Evolutionary conservation across 75 land plant genomes (phyloP).

Genomic region (Sequoia sempervirens): DNA sequence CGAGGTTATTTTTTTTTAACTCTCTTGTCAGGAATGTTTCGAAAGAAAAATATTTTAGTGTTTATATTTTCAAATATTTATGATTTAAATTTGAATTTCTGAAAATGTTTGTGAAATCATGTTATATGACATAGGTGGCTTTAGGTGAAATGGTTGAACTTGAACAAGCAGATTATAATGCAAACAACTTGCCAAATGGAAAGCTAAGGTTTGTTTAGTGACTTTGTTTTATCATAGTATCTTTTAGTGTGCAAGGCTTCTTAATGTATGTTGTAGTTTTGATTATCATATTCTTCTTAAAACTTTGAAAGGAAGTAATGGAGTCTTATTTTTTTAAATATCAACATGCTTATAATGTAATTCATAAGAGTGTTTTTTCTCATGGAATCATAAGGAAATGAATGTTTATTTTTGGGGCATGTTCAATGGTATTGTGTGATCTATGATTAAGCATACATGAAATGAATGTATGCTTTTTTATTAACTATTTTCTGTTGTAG

Average conservation of each 20-base stretch:
- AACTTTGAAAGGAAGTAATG: neutral
- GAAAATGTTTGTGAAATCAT: neutral
- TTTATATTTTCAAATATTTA: neutral
- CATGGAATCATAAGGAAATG: neutral
- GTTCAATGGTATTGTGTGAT: neutral
- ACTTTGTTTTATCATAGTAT: neutral
- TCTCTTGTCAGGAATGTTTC: neutral
- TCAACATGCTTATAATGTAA: neutral
- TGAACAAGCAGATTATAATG: constrained; percentile 48
- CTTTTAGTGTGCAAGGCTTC: neutral
- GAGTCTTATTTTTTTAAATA: neutral
- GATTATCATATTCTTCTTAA: neutral
- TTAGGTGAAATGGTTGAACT: constrained; percentile 90
- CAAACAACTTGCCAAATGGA: constrained; percentile 66
- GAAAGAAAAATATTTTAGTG: neutral
- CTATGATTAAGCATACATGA: neutral
- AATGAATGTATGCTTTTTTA: neutral
- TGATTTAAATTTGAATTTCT: neutral
- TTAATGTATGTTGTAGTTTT: neutral
- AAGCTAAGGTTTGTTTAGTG: constrained; percentile 61
- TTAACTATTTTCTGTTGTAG: neutral
- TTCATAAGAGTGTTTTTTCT: neutral
- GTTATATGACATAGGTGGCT: constrained; percentile 60
- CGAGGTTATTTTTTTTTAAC: constrained; percentile 52
- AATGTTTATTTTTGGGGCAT: neutral